Base-by-base conservation (phyloP, 306 rosid genomes). In the Begonia masoniana region DNA sequence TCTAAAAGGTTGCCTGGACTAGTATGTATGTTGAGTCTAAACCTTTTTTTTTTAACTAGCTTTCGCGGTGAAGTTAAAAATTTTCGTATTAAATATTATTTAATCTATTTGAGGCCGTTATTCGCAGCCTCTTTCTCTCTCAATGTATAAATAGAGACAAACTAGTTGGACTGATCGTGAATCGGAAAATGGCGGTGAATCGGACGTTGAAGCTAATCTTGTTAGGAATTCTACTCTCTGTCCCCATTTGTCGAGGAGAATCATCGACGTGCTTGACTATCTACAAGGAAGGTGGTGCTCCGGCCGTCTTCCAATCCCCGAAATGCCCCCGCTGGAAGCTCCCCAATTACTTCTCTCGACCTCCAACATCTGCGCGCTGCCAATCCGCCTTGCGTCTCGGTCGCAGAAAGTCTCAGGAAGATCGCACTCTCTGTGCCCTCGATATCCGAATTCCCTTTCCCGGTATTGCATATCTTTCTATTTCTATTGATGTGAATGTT, bases 281-380 rank as follows among this genome's bases (percentile, higher is more conserved):
- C 12, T 85, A 85, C 80, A 75, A 69, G 48, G 62, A 73, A 48
- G 97, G 97, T 21, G 91, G 97, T 35, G 94, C 97, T 74, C 87
- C 91, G 62, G 94, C 95, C 41, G 97, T 89, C 19, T 80, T 89
- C 50, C 72, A 72, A 62, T 89, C 97, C 65, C 91, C 91, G 10
- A 89, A 89, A 82, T 89, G 97, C 59, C 88, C 91, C 35, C 91
- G 72, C 60, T 89, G 97, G 97, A 78, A 77, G 69, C 91, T 80
- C 63, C 55, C 78, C 52, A 75, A 75, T 15, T 59, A 70, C 65
- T 68, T 56, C 31, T 62, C 82, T 48, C 65, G 54, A 54, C 60
- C 84, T 7, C 71, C 69, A 53, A 47, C 52, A 59, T 62, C 79
- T 10, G 57, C 76, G 17, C 85, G 71, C 23, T 89, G 97, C 58